These are phyloP conservation scores for Olyra latifolia DNA, from an alignment of 176 grass and related monocot species.

Conservation along the genomic window DNA sequence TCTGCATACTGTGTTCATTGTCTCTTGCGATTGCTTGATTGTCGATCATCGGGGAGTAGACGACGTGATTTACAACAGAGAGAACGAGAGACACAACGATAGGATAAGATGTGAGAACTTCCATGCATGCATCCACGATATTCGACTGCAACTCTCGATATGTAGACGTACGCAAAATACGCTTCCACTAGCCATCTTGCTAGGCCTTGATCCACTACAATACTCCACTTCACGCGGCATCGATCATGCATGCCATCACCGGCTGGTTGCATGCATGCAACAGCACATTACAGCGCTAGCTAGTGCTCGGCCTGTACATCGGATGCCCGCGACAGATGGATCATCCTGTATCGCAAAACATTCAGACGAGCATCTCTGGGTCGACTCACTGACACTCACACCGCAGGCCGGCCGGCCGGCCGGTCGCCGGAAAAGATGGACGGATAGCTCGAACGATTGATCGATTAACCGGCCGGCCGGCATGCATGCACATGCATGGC, in stretches of 20 bases:
- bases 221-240: no score
- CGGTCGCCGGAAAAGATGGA: constrained; percentile 39
- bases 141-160: no score
- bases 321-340: not conserved
- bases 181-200: no score
- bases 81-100: constrained; percentile 31
- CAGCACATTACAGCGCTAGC: no score
- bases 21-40: no score
- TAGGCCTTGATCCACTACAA: no score
- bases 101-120: constrained; percentile 7
- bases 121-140: constrained; percentile 13
- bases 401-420: constrained; percentile 30
- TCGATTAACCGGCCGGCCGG: not conserved
- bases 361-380: not conserved
- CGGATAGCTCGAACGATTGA: not conserved
- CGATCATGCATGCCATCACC: not conserved
- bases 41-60: no score
- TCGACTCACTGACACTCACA: no score
- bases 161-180: no score
- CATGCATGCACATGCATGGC: not conserved
- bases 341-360: not conserved
- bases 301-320: no score
- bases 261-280: not conserved
- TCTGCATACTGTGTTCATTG: no score
- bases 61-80: no score